Evolutionary conservation across 306 rosid genomes (phyloP).

Genomic region (Trifolium repens): DNA sequence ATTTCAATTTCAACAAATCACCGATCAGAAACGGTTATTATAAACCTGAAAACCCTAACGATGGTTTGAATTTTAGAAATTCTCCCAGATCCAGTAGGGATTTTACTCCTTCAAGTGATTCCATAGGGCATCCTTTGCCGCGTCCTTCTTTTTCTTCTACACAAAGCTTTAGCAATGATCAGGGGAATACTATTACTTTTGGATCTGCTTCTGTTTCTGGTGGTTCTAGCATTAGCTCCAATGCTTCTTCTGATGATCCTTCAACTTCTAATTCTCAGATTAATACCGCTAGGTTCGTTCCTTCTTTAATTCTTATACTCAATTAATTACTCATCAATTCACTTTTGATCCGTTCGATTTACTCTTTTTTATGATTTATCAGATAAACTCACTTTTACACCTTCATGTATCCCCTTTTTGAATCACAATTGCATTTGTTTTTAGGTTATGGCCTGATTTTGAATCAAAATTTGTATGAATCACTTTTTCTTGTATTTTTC

Average conservation of each 20-base stretch:
- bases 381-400: conserved; percentile 36
- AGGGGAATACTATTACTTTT: conserved; percentile 37
- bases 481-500: neutral
- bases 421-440: conserved; percentile 32
- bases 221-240: conserved; percentile 74
- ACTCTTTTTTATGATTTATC: conserved; percentile 37
- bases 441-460: neutral
- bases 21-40: conserved; percentile 33
- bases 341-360: neutral
- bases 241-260: conserved; percentile 73
- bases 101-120: conserved; percentile 28
- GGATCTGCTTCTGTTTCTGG: conserved; percentile 75
- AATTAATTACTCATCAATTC: neutral
- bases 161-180: conserved; percentile 58
- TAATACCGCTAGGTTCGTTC: conserved; percentile 64
- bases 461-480: neutral
- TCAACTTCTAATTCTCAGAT: conserved; percentile 50
- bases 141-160: conserved; percentile 61
- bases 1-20: conserved; percentile 50
- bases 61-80: conserved; percentile 33
- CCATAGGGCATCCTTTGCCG: conserved; percentile 64
- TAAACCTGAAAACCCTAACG: conserved; percentile 51
- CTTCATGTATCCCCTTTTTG: too few relatives aligned
- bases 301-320: neutral
- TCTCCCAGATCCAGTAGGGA: conserved; percentile 69